Conservation (phyloP, 179 eudicot species). For the Vitellaria paradoxa region DNA sequence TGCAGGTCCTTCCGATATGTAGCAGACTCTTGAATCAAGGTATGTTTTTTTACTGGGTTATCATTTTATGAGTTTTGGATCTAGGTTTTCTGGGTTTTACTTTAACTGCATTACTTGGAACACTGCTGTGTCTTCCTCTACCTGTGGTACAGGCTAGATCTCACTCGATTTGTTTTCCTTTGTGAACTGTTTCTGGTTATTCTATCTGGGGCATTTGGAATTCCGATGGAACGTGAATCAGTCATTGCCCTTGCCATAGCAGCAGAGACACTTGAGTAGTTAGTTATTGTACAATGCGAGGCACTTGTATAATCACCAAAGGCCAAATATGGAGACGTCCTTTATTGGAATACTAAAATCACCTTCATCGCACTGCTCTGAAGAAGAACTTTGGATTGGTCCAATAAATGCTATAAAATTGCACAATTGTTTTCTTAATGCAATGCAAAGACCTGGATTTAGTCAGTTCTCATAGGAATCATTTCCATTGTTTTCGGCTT, state of each 20-base stretch:
- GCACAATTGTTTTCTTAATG: not conserved
- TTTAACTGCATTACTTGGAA: slow-evolving; percentile 12
- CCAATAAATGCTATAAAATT: not conserved
- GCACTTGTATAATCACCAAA: not conserved
- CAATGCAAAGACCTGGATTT: not conserved
- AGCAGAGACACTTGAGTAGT: not conserved
- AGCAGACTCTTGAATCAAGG: slow-evolving; percentile 64
- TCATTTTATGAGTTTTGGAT: not conserved
- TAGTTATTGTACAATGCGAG: not conserved
- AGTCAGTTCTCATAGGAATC: not conserved
- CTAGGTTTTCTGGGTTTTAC: slow-evolving; percentile 12
- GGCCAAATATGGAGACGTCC: not conserved
- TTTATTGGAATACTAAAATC: not conserved
- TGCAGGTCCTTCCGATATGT: slow-evolving; percentile 52
- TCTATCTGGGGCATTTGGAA: not conserved
- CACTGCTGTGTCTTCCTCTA: not conserved
- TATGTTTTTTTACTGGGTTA: slow-evolving; percentile 9
- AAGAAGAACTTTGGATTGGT: not conserved
- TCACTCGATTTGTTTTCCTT: not conserved
- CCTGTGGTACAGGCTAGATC: not conserved
- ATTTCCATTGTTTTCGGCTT: not conserved
- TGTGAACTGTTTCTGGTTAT: not conserved
- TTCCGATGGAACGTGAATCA: not conserved
- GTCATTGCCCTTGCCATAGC: not conserved
- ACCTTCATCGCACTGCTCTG: not conserved